Conservation (phyloP, 768 basidiomycete species). For the Boletus pseudopeckii region DNA sequence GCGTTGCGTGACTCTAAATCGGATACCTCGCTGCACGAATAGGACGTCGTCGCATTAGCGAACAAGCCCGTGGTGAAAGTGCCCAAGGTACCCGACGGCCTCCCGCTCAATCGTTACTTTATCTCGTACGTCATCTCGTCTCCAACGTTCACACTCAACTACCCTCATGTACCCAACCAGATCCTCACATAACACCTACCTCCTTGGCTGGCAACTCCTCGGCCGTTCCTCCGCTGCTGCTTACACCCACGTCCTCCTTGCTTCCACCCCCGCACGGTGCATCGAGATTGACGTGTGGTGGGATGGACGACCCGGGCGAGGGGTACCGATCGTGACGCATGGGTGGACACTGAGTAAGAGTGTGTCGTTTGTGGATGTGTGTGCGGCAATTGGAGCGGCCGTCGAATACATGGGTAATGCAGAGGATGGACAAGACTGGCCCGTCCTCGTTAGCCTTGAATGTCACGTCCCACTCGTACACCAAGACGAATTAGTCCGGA, state of each 20-base stretch:
- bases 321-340: conserved; percentile 53
- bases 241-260: conserved; percentile 53
- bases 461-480: conserved; percentile 53
- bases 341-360: conserved; percentile 56
- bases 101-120: conserved; percentile 55
- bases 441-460: conserved; percentile 58
- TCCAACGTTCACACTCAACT: not conserved
- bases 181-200: conserved; percentile 67
- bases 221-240: conserved; percentile 51
- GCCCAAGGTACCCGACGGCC: conserved; percentile 37
- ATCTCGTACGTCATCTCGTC: conserved; percentile 39
- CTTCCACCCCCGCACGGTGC: conserved; percentile 43
- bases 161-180: conserved; percentile 11
- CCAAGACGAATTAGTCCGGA: conserved; percentile 51
- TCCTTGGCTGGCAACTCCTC: conserved; percentile 53
- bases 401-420: conserved; percentile 16
- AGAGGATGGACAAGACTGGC: conserved; percentile 43
- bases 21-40: conserved; percentile 1
- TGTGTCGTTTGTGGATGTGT: conserved; percentile 50
- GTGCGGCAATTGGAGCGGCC: conserved; percentile 32
- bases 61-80: conserved; percentile 34
- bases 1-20: not conserved
- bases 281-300: conserved; percentile 73
- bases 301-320: conserved; percentile 36
- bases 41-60: conserved; percentile 32